These are phyloP conservation scores for Calonectria naviculata DNA, from an alignment of 2,329 filamentous ascomycete genomes.

Conservation along the genomic window DNA sequence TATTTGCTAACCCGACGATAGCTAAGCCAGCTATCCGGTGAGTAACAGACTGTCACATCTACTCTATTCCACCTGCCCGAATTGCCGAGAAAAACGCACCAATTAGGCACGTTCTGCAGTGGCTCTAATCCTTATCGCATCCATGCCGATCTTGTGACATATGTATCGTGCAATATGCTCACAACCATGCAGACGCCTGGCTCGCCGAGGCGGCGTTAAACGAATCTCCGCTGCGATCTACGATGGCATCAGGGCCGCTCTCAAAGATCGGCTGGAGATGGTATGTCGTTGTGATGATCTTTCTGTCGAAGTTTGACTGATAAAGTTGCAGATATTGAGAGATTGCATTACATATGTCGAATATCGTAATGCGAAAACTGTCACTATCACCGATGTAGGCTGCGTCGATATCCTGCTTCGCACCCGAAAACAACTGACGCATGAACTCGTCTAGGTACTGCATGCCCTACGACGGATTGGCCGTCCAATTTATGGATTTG, in stretches of 20 bases:
- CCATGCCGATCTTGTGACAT: background rate
- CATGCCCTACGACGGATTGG: slow-evolving; percentile 61
- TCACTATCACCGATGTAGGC: slow-evolving; percentile 71
- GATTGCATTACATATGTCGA: slow-evolving; percentile 64
- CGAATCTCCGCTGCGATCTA: slow-evolving; percentile 76
- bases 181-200: slow-evolving; percentile 67
- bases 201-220: slow-evolving; percentile 82
- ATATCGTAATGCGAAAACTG: slow-evolving; percentile 67
- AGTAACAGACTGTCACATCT: slow-evolving; percentile 9
- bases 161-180: background rate
- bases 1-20: slow-evolving; percentile 37
- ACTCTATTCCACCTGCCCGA: background rate
- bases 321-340: slow-evolving; percentile 57
- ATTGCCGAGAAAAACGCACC: background rate
- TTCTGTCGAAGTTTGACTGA: slow-evolving; percentile 17
- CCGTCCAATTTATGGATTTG: slow-evolving; percentile 68
- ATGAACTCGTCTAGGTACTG: slow-evolving; percentile 60
- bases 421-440: slow-evolving; percentile 23
- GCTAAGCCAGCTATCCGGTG: slow-evolving; percentile 68
- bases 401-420: background rate
- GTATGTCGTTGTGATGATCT: slow-evolving; percentile 48
- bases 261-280: slow-evolving; percentile 61
- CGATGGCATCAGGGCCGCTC: slow-evolving; percentile 63
- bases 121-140: background rate
- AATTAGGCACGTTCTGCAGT: background rate